Percentiles rank a stretch among this genome's conserved stretches.
phyloP scores from a whole-genome alignment of 768 basidiomycete genomes.

The Termitomyces sp. region DNA sequence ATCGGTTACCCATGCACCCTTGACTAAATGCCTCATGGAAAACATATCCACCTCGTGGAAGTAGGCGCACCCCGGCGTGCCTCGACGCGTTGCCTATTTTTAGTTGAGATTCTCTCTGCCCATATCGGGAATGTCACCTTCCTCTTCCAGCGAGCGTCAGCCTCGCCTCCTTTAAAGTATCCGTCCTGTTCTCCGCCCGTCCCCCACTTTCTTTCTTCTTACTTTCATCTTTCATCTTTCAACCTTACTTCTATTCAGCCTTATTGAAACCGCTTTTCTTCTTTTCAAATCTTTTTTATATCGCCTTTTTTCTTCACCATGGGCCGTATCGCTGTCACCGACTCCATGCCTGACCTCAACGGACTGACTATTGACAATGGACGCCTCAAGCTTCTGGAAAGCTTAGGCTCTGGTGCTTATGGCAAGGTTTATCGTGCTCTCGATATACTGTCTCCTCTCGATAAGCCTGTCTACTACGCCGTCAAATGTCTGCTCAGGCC shows the following conservation, averaged over 20 bases:
- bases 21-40: not conserved
- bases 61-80: not conserved
- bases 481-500: slow-evolving; percentile 71
- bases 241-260: slow-evolving; percentile 6
- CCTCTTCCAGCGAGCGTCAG: slow-evolving; percentile 7
- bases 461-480: slow-evolving; percentile 46
- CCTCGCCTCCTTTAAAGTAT: slow-evolving; percentile 9
- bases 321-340: slow-evolving; percentile 34
- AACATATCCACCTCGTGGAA: not conserved
- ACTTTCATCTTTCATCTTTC: slow-evolving; percentile 9
- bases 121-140: slow-evolving; percentile 2
- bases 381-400: slow-evolving; percentile 53
- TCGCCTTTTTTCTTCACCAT: slow-evolving; percentile 24
- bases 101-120: not conserved
- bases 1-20: too few species aligned
- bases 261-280: slow-evolving; percentile 12
- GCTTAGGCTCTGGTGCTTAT: slow-evolving; percentile 71
- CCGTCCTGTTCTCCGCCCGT: not conserved
- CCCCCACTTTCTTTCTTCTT: slow-evolving; percentile 7
- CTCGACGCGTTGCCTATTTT: not conserved
- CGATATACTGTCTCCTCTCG: slow-evolving; percentile 35
- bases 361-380: slow-evolving; percentile 50
- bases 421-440: slow-evolving; percentile 74
- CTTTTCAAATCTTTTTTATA: slow-evolving; percentile 12
- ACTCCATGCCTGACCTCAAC: slow-evolving; percentile 45